A percentile compares a stretch with the other conserved stretches of the same genome.
These are phyloP conservation scores for Holtermanniella nyarrowii DNA, from an alignment of 768 basidiomycete genomes.

Conservation along the genomic window DNA sequence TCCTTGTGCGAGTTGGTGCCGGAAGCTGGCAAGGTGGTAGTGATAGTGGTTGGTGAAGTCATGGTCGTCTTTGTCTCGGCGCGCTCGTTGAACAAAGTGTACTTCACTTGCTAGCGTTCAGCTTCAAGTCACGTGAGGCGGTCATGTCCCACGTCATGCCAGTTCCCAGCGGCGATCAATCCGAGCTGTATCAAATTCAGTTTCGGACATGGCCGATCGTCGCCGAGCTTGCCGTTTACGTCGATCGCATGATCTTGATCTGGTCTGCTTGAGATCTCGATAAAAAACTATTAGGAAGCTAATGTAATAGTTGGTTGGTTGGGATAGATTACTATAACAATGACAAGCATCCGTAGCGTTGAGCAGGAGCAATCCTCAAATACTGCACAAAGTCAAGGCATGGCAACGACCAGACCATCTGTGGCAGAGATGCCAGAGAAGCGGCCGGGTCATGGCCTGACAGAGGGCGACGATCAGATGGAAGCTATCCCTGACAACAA, in stretches of 20 bases:
- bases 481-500: conserved; percentile 33
- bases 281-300: too few relatives aligned
- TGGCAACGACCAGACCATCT: neutral
- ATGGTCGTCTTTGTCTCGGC: neutral
- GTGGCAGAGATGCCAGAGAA: neutral
- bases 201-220: conserved; percentile 7
- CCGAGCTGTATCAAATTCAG: too few relatives aligned
- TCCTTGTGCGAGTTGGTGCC: conserved; percentile 30
- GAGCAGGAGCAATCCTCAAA: too few relatives aligned
- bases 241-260: too few relatives aligned
- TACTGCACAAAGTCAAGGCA: neutral
- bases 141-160: conserved; percentile 3
- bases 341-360: too few relatives aligned
- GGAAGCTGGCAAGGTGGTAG: conserved; percentile 26
- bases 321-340: too few relatives aligned
- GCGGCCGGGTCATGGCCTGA: conserved; percentile 12
- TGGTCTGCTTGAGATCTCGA: too few relatives aligned
- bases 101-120: neutral
- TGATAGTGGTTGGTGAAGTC: conserved; percentile 12
- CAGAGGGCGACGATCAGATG: conserved; percentile 27
- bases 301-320: too few relatives aligned
- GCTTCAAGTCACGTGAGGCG: neutral
- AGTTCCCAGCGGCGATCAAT: neutral
- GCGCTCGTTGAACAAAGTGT: neutral
- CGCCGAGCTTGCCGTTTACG: too few relatives aligned